Conservation (phyloP, 75 land plant genomes). For the Picea glauca region DNA sequence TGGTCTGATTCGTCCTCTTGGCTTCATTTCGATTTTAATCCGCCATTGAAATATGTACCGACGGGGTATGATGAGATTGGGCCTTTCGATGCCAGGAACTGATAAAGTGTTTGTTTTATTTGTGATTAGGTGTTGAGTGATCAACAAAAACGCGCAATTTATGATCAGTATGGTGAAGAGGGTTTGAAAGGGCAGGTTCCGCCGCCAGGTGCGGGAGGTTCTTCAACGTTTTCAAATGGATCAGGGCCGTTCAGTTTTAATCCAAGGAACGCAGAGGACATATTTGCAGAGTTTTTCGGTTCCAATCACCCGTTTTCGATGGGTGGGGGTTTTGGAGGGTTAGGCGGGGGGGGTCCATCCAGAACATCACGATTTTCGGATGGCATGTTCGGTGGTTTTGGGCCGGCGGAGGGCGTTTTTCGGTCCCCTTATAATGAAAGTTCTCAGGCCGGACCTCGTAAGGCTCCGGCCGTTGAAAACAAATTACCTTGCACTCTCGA, state of each 20-base stretch:
- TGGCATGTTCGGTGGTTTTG: conserved; percentile 56
- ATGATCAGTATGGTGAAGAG: conserved; percentile 93
- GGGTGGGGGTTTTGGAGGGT: conserved; percentile 39
- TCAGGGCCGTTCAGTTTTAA: conserved; percentile 33
- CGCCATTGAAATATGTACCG: too few species aligned
- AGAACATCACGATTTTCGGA: conserved; percentile 34
- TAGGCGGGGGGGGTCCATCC: conserved; percentile 12
- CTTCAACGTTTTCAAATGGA: conserved; percentile 32
- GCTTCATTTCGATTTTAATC: too few species aligned
- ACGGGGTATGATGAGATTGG: too few species aligned
- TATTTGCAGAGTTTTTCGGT: conserved; percentile 94
- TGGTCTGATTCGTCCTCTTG: too few species aligned
- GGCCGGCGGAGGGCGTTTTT: conserved; percentile 48
- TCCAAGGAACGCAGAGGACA: conserved; percentile 90
- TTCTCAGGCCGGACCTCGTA: conserved; percentile 36
- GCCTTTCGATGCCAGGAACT: too few species aligned
- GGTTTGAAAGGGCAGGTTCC: conserved; percentile 79
- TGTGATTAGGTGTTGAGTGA: conserved; percentile 72
- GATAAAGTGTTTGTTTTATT: too few species aligned
- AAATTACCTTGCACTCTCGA: conserved; percentile 74
- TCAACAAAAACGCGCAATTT: conserved; percentile 65
- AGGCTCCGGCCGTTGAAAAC: conserved; percentile 80
- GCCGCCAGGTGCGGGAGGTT: conserved; percentile 44
- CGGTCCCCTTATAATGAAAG: conserved; percentile 35
- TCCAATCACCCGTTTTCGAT: conserved; percentile 55